Evolutionary conservation across 305 asterid genomes (phyloP).

Genomic region (Fraxinus sp.): DNA sequence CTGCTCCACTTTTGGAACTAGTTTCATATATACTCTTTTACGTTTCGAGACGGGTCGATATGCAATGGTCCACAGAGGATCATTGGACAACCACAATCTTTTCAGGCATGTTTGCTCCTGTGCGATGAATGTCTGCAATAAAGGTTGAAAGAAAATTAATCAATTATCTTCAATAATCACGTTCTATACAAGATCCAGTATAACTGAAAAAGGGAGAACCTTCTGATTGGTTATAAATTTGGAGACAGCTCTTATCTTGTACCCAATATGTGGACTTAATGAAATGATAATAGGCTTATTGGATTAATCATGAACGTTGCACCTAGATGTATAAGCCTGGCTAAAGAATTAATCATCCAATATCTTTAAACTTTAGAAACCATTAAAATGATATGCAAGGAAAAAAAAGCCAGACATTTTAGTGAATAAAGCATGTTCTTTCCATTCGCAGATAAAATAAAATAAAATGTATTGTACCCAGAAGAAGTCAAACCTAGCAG

Average conservation of each 20-base stretch:
- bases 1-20: conserved; percentile 57
- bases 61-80: conserved; percentile 64
- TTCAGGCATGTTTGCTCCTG: conserved; percentile 84
- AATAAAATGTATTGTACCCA: not conserved
- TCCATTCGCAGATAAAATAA: not conserved
- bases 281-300: conserved; percentile 12
- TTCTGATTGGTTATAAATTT: not conserved
- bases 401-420: not conserved
- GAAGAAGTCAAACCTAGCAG: not conserved
- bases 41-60: conserved; percentile 58
- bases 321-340: not conserved
- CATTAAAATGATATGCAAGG: not conserved
- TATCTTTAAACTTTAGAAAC: not conserved
- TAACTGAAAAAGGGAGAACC: conserved; percentile 8
- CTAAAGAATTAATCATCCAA: conserved; percentile 1
- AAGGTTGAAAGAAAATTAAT: conserved; percentile 23
- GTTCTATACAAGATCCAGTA: conserved; percentile 6
- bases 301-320: not conserved
- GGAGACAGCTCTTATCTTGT: conserved; percentile 8
- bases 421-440: not conserved
- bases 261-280: not conserved
- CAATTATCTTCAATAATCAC: conserved; percentile 17
- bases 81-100: conserved; percentile 73
- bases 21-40: conserved; percentile 62
- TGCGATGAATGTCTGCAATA: conserved; percentile 81